Evolutionary conservation across 164 flowering plant genomes (phyloP), one percentile per base, ranked within the genome.

Genomic region (Dillenia turbinata): DNA sequence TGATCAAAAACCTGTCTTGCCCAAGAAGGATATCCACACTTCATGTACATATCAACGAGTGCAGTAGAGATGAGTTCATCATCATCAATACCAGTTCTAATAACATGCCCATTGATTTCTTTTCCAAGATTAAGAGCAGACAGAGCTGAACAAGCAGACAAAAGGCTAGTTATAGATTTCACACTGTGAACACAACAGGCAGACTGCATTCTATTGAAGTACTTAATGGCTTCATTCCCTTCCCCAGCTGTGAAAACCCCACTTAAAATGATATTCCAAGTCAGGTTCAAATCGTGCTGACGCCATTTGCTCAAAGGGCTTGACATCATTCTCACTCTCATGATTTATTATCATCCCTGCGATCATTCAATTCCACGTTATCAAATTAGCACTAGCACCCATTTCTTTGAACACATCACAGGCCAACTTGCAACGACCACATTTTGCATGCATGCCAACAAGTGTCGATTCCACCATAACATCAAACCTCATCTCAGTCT

Each of bases 321-420:
- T 66, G 24, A 77, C 56, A 43, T 92, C 92, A 16, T 11, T 67
- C 59, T 81, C 92, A 63, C 69, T 69, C 54, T 78, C 78, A 51
- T 71, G 78, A 72, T 76, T 77, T 47, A 74, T 62, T 78, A 85
- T 74, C 83, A 87, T 64, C 17, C 92, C 91, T 5, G 89, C 71
- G 24, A 91, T 84, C 78, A 91, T 75, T 5, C 85, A 69, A 59
- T 88, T 91, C 96, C 96, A 91, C 0, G 95, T 79, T 22, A 82
- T 15, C 64, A 88, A 52, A 54, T 77, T 84, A 75, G 81, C 85
- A 51, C 15, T 49, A 2, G 69, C 63, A 19, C 58, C 64, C 68
- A 87, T 9, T 68, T 76, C 81, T 33, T 44, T 66, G 67, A 89
- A 89, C 22, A 83, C 59, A 26, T 66, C 46, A 63, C 69, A 74